These are phyloP conservation scores for Simmondsia chinensis DNA, from an alignment of 148 eudicot genomes.

Conservation along the genomic window DNA sequence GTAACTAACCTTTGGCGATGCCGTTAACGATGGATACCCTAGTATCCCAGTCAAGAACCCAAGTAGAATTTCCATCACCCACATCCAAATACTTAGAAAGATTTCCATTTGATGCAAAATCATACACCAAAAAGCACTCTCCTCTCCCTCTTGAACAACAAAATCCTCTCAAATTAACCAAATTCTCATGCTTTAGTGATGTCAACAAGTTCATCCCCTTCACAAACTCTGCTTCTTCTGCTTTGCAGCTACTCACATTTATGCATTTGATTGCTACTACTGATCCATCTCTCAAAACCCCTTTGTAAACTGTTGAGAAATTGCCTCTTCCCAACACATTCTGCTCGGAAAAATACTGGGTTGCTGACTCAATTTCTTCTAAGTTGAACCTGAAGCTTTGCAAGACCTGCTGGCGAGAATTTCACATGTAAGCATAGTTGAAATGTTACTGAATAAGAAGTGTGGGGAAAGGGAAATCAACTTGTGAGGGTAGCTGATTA, in stretches of 20 bases:
- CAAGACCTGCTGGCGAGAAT: constrained; percentile 26
- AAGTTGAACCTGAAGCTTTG: constrained; percentile 55
- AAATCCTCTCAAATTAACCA: constrained; percentile 67
- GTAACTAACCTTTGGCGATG: constrained; percentile 69
- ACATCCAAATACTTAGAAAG: constrained; percentile 56
- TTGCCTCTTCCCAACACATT: constrained; percentile 70
- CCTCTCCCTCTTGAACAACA: constrained; percentile 91
- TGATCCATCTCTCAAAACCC: constrained; percentile 70
- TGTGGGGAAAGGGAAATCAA: too few species aligned
- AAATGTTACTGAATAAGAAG: too few species aligned
- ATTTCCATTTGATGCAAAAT: constrained; percentile 65
- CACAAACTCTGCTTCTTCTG: constrained; percentile 76
- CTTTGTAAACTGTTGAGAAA: constrained; percentile 77
- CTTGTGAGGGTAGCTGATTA: too few species aligned
- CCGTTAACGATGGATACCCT: constrained; percentile 76
- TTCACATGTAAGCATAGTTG: too few species aligned
- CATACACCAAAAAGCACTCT: constrained; percentile 79
- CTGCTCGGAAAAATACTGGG: constrained; percentile 61
- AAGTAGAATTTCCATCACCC: constrained; percentile 21
- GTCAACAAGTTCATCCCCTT: constrained; percentile 62
- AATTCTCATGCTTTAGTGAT: constrained; percentile 67
- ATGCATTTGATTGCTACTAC: constrained; percentile 68
- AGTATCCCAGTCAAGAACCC: constrained; percentile 65
- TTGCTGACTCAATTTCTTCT: constrained; percentile 89
- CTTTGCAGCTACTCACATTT: constrained; percentile 59